A percentile compares a stretch with the other conserved stretches of the same genome.
phyloP scores from a whole-genome alignment of 176 grass and related monocot species.

The Phragmites australis region DNA sequence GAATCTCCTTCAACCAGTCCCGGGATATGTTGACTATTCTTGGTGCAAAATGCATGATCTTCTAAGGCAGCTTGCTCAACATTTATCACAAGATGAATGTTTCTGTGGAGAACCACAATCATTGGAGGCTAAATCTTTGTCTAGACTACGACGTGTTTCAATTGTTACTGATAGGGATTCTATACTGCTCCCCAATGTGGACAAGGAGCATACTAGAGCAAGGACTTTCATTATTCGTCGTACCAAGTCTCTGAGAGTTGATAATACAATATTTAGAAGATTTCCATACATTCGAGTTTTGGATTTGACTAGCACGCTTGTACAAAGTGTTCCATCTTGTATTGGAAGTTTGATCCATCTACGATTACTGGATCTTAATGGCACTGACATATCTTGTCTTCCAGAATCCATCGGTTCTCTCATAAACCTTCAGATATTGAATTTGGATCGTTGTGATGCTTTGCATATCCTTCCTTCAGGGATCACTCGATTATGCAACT shows the following conservation, averaged over 20 bases:
- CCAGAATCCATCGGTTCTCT: conserved; percentile 22
- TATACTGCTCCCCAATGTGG: background rate
- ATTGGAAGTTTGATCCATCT: conserved; percentile 21
- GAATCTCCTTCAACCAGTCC: conserved; percentile 35
- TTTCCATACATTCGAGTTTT: conserved; percentile 28
- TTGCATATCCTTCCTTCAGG: background rate
- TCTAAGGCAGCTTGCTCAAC: conserved; percentile 29
- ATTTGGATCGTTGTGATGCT: background rate
- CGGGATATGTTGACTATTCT: accelerated
- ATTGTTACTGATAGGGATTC: background rate
- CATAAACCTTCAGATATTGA: conserved; percentile 36
- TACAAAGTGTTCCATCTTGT: background rate
- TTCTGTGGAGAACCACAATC: conserved; percentile 19
- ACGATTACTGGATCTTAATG: background rate
- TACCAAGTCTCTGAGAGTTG: background rate
- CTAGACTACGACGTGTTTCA: background rate
- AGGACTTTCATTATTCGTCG: background rate
- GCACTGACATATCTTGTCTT: background rate
- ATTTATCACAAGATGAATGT: conserved; percentile 30
- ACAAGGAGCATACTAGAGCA: background rate
- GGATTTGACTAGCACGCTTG: background rate
- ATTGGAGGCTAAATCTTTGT: background rate
- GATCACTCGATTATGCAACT: background rate
- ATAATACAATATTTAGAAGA: conserved; percentile 12
- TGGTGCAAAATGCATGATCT: conserved; percentile 31